Base-by-base conservation (phyloP, 2,329 filamentous ascomycete species). In the Colletotrichum chrysophilum region DNA sequence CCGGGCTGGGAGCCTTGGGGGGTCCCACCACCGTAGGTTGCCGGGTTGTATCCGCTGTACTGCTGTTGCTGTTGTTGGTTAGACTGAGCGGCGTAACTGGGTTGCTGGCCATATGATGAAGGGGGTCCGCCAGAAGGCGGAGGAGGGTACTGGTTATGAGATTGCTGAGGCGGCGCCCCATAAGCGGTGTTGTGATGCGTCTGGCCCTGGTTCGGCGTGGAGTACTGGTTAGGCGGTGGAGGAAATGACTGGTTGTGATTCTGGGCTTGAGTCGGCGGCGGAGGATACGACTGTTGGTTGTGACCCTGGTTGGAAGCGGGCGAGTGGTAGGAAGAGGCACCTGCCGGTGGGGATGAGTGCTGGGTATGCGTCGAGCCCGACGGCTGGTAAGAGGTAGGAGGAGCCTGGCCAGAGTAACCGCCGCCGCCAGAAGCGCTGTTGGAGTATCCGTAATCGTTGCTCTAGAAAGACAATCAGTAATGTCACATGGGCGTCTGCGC, bases 361-460 rank as follows among this genome's bases (percentile, higher is more conserved):
- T 56, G 78, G 77, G 32, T 81, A 80, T 75, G 72, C 69, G 78
- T 66, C 58, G 79, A 71, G 52, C 76, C 72, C 28, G 82, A 81
- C 32, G 81, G 84, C 79, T 92, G 89, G 81, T 93, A 93, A 8
- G 90, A 89, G 16, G 88, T 83, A n/a, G 91, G 90, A 14, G 93
- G 93, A 52, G 92, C 91, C 72, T 90, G 87, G 71, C 92, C 93
- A 76, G 86, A 89, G 82, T 94, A 95, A 60, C 90, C 89, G 76
- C 88, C 82, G 58, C 89, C 32, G 16, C 56, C 56, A 74, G 74
- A 74, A 14, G 74, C 58, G 52, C 73, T 76, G 79, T 90, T 90
- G 26, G 91, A 91, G 82, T 94, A 94, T 36, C 92, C 93, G 81
- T 90, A 95, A 80, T 89, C 90, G 77, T 91, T 88, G 75, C 86